Evolutionary conservation across 495 filamentous ascomycete genomes (phyloP).

Genomic region (Aspergillus kassunensis): DNA sequence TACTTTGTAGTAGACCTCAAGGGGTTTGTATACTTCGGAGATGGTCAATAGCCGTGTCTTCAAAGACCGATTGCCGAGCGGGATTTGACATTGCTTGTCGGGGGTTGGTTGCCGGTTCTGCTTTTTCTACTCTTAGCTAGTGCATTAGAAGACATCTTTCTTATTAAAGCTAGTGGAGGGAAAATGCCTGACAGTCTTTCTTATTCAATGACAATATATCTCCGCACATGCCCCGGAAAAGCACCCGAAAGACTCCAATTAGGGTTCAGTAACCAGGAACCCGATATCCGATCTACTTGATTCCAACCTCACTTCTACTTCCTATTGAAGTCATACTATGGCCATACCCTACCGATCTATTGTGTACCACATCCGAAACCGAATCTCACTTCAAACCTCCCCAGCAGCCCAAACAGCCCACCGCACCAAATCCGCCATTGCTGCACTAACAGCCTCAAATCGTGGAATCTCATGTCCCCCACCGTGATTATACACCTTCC

Average conservation of each 20-base stretch:
- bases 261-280: background rate
- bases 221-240: constrained; percentile 3
- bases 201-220: no score
- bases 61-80: constrained; percentile 14
- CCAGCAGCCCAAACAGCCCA: constrained; percentile 27
- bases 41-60: constrained; percentile 8
- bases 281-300: background rate
- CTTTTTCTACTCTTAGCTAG: no score
- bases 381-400: background rate
- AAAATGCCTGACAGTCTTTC: no score
- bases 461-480: constrained; percentile 56
- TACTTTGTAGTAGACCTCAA: background rate
- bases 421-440: constrained; percentile 37
- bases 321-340: background rate
- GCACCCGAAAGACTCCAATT: background rate
- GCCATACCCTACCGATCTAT: no score
- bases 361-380: background rate
- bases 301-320: no score
- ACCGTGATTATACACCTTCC: constrained; percentile 49
- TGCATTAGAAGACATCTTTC: no score
- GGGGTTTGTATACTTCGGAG: background rate
- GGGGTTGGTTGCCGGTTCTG: background rate
- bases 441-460: constrained; percentile 26
- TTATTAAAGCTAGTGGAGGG: no score
- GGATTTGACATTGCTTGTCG: background rate